These are phyloP conservation scores for Helianthus annuus DNA, from an alignment of 129 eudicot species.

Conservation along the genomic window DNA sequence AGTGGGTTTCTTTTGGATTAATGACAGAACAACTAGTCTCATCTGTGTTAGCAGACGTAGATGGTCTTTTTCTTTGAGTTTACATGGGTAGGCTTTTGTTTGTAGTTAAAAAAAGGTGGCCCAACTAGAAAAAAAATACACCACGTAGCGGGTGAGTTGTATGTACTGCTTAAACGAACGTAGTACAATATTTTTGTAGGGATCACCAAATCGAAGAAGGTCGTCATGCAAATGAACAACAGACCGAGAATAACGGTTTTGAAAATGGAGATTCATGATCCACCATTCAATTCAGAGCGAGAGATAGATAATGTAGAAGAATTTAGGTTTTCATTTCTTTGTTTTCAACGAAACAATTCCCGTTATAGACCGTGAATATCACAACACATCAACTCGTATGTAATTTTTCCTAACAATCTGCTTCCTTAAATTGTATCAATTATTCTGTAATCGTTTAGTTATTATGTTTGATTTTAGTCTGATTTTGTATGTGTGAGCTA, in stretches of 20 bases:
- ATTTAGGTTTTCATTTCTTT: slow-evolving; percentile 15
- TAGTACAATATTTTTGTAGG: background rate
- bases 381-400: slow-evolving; percentile 22
- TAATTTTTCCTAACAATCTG: background rate
- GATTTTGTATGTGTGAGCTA: background rate
- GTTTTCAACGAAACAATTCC: background rate
- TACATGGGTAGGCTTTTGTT: too few relatives aligned
- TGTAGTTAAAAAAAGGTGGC: too few relatives aligned
- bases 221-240: slow-evolving; percentile 21
- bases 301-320: background rate
- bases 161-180: background rate
- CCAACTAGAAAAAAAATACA: too few relatives aligned
- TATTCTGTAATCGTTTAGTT: background rate
- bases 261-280: slow-evolving; percentile 22
- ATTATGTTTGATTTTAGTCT: background rate
- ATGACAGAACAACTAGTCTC: too few relatives aligned
- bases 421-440: background rate
- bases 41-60: too few relatives aligned
- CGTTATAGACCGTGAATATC: slow-evolving; percentile 6
- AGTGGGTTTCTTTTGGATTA: too few relatives aligned
- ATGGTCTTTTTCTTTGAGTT: too few relatives aligned
- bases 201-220: background rate
- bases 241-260: slow-evolving; percentile 20
- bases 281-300: slow-evolving; percentile 24
- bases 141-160: background rate